phyloP scores from a whole-genome alignment of 1,284 basidiomycete genomes.

The Puccinia horiana region DNA sequence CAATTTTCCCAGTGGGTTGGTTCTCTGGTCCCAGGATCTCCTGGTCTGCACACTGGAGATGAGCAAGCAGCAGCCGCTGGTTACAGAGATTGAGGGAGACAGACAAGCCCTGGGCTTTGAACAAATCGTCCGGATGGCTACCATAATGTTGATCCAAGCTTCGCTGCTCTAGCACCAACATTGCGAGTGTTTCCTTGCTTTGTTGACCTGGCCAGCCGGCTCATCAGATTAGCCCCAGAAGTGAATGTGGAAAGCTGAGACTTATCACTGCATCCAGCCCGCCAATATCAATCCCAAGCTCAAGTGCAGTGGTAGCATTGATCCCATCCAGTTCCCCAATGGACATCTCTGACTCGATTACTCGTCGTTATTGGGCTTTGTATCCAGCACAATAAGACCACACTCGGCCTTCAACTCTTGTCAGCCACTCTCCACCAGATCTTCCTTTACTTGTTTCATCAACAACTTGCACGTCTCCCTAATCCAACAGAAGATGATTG shows the following conservation, averaged over 20 bases:
- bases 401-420: conserved; percentile 74
- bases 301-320: conserved; percentile 85
- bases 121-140: conserved; percentile 71
- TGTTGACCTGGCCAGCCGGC: conserved; percentile 82
- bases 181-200: conserved; percentile 75
- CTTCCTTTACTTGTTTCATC: conserved; percentile 75
- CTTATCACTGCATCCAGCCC: conserved; percentile 83
- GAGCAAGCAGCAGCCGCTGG: conserved; percentile 75
- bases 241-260: conserved; percentile 77
- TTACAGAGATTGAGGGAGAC: conserved; percentile 68
- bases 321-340: conserved; percentile 76
- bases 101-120: conserved; percentile 53
- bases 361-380: conserved; percentile 70
- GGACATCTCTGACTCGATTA: conserved; percentile 83
- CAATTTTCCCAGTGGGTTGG: no score
- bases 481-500: conserved; percentile 86
- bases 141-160: conserved; percentile 79
- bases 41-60: conserved; percentile 81
- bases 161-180: conserved; percentile 72
- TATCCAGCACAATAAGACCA: conserved; percentile 84
- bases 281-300: conserved; percentile 88
- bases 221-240: conserved; percentile 84
- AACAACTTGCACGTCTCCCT: conserved; percentile 69
- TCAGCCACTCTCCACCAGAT: conserved; percentile 74
- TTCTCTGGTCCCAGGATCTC: no score